Conservation (phyloP, 805 yeast species). For the Lachancea mirantina region DNA sequence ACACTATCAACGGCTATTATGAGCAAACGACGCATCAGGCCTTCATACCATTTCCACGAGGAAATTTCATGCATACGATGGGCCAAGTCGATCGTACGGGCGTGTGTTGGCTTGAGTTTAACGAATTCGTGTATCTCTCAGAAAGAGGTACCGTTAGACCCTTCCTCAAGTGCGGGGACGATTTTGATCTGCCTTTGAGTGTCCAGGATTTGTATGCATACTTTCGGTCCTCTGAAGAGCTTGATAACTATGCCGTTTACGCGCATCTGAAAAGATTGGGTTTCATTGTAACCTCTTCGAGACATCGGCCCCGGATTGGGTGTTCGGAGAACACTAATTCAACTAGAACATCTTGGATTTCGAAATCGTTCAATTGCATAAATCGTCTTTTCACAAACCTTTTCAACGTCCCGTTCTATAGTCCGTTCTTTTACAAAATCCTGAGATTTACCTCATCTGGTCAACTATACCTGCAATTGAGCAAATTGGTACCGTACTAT, state of each 20-base stretch:
- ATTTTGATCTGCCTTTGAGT: conserved; percentile 39
- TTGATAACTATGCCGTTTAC: conserved; percentile 60
- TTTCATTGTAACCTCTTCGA: conserved; percentile 47
- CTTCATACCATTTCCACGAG: conserved; percentile 47
- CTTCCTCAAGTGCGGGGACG: conserved; percentile 21
- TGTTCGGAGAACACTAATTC: conserved; percentile 6
- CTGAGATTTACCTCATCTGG: conserved; percentile 21
- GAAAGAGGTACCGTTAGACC: conserved; percentile 69
- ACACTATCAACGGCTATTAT: conserved; percentile 47
- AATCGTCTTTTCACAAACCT: conserved; percentile 4
- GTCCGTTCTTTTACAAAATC: conserved; percentile 12
- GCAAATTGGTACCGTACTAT: conserved; percentile 21
- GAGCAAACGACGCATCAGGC: conserved; percentile 30
- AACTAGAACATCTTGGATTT: conserved; percentile 11
- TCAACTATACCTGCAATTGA: conserved; percentile 28
- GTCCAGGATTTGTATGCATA: conserved; percentile 58
- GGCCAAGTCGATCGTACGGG: conserved; percentile 52
- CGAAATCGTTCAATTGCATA: neutral
- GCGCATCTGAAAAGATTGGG: conserved; percentile 73
- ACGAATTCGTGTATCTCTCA: conserved; percentile 69
- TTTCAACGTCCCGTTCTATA: conserved; percentile 12
- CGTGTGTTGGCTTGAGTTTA: conserved; percentile 46
- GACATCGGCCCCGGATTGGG: too few relatives aligned
- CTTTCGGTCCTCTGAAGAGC: conserved; percentile 34
- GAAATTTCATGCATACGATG: conserved; percentile 65